Conservation (phyloP, 140 eudicot genomes). For the Flaveria floridana region DNA sequence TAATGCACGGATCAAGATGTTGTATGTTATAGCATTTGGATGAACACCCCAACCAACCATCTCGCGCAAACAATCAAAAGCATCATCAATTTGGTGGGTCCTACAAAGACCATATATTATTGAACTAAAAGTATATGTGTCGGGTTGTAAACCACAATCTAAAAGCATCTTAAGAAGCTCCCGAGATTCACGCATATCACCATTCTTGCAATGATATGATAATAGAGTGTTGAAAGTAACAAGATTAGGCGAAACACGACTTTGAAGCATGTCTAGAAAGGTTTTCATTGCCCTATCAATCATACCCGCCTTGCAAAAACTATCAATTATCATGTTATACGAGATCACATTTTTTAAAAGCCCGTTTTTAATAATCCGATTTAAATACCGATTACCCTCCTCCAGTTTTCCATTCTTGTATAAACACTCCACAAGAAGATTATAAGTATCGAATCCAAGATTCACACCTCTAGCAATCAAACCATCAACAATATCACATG, state of each 20-base stretch:
- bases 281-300: slow-evolving; percentile 53
- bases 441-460: slow-evolving; percentile 57
- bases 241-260: slow-evolving; percentile 55
- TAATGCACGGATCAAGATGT: slow-evolving; percentile 64
- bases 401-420: slow-evolving; percentile 41
- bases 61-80: slow-evolving; percentile 69
- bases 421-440: slow-evolving; percentile 59
- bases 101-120: slow-evolving; percentile 74
- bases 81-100: slow-evolving; percentile 65
- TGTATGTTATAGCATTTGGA: slow-evolving; percentile 69
- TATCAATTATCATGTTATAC: slow-evolving; percentile 79
- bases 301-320: slow-evolving; percentile 68
- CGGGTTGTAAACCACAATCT: slow-evolving; percentile 58
- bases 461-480: slow-evolving; percentile 44
- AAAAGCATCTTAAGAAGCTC: slow-evolving; percentile 71
- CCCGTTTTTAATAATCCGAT: slow-evolving; percentile 46
- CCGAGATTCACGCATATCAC: slow-evolving; percentile 46
- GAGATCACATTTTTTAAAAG: slow-evolving; percentile 53
- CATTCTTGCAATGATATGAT: slow-evolving; percentile 62
- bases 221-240: slow-evolving; percentile 78
- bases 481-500: slow-evolving; percentile 58
- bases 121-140: slow-evolving; percentile 66
- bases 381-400: slow-evolving; percentile 55
- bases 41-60: slow-evolving; percentile 81
- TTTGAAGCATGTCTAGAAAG: slow-evolving; percentile 57